Evolutionary conservation across 176 grass and related monocot genomes (phyloP), one percentile per base, ranked within the genome.

Genomic region (Sorghum bicolor): DNA sequence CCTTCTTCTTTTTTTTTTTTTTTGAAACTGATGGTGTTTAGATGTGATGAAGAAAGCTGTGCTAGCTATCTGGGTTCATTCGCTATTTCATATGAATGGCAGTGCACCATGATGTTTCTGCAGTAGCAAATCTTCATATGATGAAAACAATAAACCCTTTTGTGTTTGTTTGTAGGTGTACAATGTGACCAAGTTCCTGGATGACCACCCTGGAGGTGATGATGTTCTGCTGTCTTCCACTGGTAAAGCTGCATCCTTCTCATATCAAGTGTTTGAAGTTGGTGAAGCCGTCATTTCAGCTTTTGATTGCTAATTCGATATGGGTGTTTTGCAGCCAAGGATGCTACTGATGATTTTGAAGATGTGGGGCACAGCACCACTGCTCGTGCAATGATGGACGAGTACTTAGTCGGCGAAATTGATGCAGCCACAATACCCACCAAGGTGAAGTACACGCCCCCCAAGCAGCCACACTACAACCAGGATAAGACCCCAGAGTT

Each of bases 131-230:
- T 10, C 52, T 24, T 82, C 2, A 2, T 40, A 70, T 72, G 17
- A 28, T 28, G 40, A 26, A 75, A 61, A 76, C 17, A 34, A 8
- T 47, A 1, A 70, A 8, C 33, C 30, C 4, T 20, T 77, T 82
- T 9, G 28, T 26, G 12, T 15, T 75, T 84, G 12, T 32, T 29
- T 25, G 3, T 72, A 95, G 96, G 96, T 98, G 61, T 95, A 98
- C 89, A 80, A 98, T 85, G 93, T 98, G 75, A 98, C 96, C 62
- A 98, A 93, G 76, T 98, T 98, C 73, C 86, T 95, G 52, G 96
- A 98, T 72, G 96, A 98, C 80, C 96, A 98, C 85, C 96, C 96
- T 76, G 96, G 96, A 76, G 96, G 96, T 57, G 96, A 98, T 43
- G 96, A 98, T 72, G 93, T 98, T 72, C 75, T 98, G 64, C 60